Evolutionary conservation across 345 rosid species (phyloP).

Genomic region (Eucalyptus shirleyi): DNA sequence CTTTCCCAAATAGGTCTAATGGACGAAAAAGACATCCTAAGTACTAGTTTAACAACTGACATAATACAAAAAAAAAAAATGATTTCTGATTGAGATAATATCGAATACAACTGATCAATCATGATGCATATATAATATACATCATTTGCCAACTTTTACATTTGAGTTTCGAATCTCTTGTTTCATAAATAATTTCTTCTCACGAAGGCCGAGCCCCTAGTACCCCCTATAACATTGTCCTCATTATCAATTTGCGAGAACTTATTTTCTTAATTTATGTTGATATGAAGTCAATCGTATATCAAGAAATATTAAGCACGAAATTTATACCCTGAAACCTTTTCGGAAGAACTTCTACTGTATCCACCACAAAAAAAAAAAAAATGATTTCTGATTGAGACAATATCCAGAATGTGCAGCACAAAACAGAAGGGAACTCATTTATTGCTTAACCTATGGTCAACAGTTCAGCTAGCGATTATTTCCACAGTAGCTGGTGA

Average conservation of each 20-base stretch:
- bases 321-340: neutral
- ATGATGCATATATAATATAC: neutral
- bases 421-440: neutral
- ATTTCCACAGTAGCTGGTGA: neutral
- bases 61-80: too few species aligned
- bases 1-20: neutral
- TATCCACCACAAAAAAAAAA: neutral
- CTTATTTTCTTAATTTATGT: neutral
- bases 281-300: neutral
- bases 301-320: neutral
- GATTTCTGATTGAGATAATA: too few species aligned
- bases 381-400: neutral
- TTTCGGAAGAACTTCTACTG: neutral
- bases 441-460: neutral
- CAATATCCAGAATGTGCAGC: neutral
- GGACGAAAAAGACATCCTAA: neutral
- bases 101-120: neutral
- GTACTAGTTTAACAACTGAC: too few species aligned
- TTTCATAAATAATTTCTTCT: neutral
- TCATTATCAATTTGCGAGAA: neutral
- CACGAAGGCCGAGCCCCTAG: fast-evolving
- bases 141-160: neutral
- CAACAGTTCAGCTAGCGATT: neutral
- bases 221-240: neutral
- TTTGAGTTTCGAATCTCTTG: neutral